phyloP scores from a whole-genome alignment of 176 grass and related monocot genomes.

The Cenchrus fungigraminus region DNA sequence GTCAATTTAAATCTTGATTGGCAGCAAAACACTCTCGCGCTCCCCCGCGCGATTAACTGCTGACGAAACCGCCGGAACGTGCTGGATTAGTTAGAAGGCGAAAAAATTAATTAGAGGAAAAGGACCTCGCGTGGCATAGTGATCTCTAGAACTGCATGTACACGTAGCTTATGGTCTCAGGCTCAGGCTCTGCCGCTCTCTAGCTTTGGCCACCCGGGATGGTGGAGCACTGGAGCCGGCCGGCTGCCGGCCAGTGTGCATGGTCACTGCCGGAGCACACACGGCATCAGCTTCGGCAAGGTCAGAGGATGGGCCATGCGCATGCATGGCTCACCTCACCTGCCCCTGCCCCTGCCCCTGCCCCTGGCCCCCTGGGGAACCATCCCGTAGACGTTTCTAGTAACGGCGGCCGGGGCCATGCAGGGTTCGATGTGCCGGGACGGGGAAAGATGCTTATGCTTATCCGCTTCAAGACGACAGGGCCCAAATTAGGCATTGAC shows the following conservation, averaged over 20 bases:
- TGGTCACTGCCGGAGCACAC: conserved; percentile 2
- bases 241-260: background rate
- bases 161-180: background rate
- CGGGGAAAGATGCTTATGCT: background rate
- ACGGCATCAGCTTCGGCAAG: background rate
- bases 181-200: no score
- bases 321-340: conserved; percentile 2
- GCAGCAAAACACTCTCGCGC: background rate
- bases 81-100: background rate
- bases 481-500: no score
- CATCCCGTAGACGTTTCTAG: conserved; percentile 41
- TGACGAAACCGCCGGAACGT: conserved; percentile 44
- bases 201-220: background rate
- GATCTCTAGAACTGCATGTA: conserved; percentile 18
- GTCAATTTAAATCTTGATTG: conserved; percentile 27
- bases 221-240: conserved; percentile 34
- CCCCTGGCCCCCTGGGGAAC: no score
- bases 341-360: no score
- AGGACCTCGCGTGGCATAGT: conserved; percentile 1
- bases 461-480: background rate
- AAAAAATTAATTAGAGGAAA: background rate
- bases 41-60: background rate
- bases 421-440: no score
- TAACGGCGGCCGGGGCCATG: background rate
- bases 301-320: conserved; percentile 26